A percentile compares a stretch with the other conserved stretches of the same genome.
Evolutionary conservation across 306 rosid species (phyloP).

Genomic region (Herpetospermum pedunculosum): DNA sequence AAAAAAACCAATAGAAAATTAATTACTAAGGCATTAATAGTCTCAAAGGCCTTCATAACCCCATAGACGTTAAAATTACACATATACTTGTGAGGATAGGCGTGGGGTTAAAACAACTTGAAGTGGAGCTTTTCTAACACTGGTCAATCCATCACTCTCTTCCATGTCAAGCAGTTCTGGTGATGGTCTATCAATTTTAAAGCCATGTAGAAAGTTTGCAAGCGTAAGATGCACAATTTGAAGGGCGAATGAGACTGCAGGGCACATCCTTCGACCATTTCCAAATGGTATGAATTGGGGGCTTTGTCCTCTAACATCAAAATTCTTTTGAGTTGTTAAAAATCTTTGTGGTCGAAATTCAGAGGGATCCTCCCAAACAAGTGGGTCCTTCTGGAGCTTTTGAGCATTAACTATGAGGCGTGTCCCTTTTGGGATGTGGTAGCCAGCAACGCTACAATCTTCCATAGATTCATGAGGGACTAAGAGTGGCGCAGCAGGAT

Average conservation of each 20-base stretch:
- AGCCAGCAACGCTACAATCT: constrained; percentile 16
- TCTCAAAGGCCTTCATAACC: no score
- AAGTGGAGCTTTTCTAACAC: constrained; percentile 38
- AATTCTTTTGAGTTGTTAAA: not conserved
- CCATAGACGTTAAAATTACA: not conserved
- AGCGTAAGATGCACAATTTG: constrained; percentile 13
- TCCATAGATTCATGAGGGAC: constrained; percentile 12
- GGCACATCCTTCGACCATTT: constrained; percentile 35
- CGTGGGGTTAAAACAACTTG: constrained; percentile 30
- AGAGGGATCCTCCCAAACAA: constrained; percentile 16
- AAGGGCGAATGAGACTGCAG: constrained; percentile 7
- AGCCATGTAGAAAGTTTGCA: constrained; percentile 17
- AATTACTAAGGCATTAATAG: no score
- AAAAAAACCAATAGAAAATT: no score
- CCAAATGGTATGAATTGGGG: constrained; percentile 22
- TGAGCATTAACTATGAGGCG: constrained; percentile 13
- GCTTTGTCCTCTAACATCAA: constrained; percentile 15
- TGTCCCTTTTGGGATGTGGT: constrained; percentile 12
- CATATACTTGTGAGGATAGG: not conserved
- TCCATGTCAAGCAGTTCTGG: constrained; percentile 31
- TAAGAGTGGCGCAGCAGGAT: constrained; percentile 14
- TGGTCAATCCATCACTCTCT: constrained; percentile 43
- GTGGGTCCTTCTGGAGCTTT: constrained; percentile 22
- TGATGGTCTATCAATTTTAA: constrained; percentile 18
- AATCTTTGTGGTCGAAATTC: constrained; percentile 20